Evolutionary conservation across 2,329 filamentous ascomycete genomes (phyloP), one percentile per base, ranked within the genome.

Genomic region (Xylogone sp.): DNA sequence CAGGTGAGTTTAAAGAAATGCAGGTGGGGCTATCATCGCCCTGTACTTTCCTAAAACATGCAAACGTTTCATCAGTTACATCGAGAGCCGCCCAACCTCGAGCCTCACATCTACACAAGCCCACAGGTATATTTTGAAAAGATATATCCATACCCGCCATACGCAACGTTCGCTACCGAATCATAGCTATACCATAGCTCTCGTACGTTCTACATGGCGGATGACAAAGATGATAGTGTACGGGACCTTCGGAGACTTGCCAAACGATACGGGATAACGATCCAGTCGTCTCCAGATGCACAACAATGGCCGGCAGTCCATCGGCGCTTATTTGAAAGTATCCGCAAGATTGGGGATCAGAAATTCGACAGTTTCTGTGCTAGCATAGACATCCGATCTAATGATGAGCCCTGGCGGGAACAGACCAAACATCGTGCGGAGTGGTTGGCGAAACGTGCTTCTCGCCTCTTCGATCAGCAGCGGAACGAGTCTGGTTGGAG

Each of bases 401-500:
- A 12, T n/a, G 24, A 42, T 21, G 46, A 48, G 46, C 46, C 46
- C 42, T 48, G 29, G 46, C 34, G 46, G 6, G 24, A 48, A 18
- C 46, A 48, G 12, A 48, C 46, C 7, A 16, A n/a, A 22, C 5
- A n/a, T n/a, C 12, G 46, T 39, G 27, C 13, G 46, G 19, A 48
- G 24, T 48, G 29, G 46, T 10, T 48, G 19, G 29, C 46, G 42
- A 10, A 18, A 12, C 29, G 29, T 48, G 46, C 46, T 4, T 4
- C 46, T 39, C 34, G 0, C 19, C 46, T 48, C 9, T 29, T 48
- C 8, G 21, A 48, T 21, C 46, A 48, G 42, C 18, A 21, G n/a
- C 12, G 46, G 7, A 48, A 42, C 29, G 46, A 48, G 46, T 29
- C 27, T 42, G 29, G 29, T 18, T 48, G 29, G 46, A 48, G 46